phyloP scores from a whole-genome alignment of 1,139 yeast genomes.

The Yamadazyma spencermartinsiae region DNA sequence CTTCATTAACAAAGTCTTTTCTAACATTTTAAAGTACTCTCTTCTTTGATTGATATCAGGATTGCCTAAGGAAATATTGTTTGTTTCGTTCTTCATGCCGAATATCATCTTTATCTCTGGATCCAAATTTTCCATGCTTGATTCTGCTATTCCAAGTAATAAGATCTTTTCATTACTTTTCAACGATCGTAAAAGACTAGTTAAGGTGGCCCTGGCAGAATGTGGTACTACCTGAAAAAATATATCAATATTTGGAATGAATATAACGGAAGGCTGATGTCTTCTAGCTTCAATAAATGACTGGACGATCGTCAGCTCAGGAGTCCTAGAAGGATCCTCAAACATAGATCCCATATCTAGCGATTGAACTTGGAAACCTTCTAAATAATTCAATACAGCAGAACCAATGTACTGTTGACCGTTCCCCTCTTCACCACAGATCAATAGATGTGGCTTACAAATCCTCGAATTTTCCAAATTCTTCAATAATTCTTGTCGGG shows the following conservation, averaged over 20 bases:
- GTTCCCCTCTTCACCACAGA: slow-evolving; percentile 75
- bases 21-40: slow-evolving; percentile 56
- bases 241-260: slow-evolving; percentile 78
- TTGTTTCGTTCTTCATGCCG: slow-evolving; percentile 49
- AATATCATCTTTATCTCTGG: slow-evolving; percentile 47
- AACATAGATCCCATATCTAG: slow-evolving; percentile 78
- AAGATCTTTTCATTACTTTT: slow-evolving; percentile 73
- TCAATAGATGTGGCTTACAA: slow-evolving; percentile 77
- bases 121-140: slow-evolving; percentile 30
- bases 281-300: slow-evolving; percentile 85
- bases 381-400: slow-evolving; percentile 79
- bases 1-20: slow-evolving; percentile 58
- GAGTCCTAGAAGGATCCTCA: slow-evolving; percentile 78
- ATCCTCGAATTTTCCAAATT: slow-evolving; percentile 64
- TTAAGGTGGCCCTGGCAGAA: slow-evolving; percentile 70
- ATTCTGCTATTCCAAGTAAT: slow-evolving; percentile 75
- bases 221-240: slow-evolving; percentile 72
- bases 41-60: slow-evolving; percentile 45
- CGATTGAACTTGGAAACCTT: slow-evolving; percentile 87
- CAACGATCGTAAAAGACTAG: slow-evolving; percentile 66
- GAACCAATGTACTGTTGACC: slow-evolving; percentile 89
- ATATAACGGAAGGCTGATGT: slow-evolving; percentile 85
- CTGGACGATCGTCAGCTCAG: slow-evolving; percentile 85
- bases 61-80: slow-evolving; percentile 44
- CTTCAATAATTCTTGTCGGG: slow-evolving; percentile 60